phyloP scores from a whole-genome alignment of 805 yeast genomes.

The Lipomyces sp. region DNA sequence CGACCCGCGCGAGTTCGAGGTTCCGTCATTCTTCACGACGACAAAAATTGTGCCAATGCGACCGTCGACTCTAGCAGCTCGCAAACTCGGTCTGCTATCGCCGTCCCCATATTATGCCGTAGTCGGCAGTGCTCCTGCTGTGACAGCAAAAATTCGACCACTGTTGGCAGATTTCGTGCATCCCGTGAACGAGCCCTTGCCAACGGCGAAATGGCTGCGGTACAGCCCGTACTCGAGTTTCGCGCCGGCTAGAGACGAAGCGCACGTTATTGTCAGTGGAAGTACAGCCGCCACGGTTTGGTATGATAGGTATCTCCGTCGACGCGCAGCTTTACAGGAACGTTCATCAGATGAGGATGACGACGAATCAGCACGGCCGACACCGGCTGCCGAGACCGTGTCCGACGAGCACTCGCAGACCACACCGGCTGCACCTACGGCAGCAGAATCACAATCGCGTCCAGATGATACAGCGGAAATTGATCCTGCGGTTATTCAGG shows the following conservation, averaged over 20 bases:
- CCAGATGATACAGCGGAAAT: conserved; percentile 29
- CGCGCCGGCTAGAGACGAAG: conserved; percentile 70
- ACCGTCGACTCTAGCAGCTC: conserved; percentile 28
- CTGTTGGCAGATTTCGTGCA: conserved; percentile 39
- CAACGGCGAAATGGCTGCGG: conserved; percentile 69
- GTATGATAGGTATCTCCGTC: conserved; percentile 50
- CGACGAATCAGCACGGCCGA: neutral
- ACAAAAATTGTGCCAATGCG: conserved; percentile 66
- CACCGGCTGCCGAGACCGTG: conserved; percentile 6
- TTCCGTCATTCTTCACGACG: conserved; percentile 63
- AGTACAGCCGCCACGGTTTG: conserved; percentile 42
- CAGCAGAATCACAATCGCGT: conserved; percentile 33
- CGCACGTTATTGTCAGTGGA: conserved; percentile 58
- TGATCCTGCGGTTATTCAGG: conserved; percentile 28
- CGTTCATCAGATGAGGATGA: conserved; percentile 8
- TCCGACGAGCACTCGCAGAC: conserved; percentile 4
- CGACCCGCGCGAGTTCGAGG: conserved; percentile 71
- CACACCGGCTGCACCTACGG: conserved; percentile 7
- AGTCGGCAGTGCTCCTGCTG: conserved; percentile 25
- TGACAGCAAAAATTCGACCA: conserved; percentile 27
- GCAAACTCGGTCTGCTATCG: conserved; percentile 28
- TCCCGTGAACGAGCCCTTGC: conserved; percentile 53
- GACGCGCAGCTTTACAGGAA: conserved; percentile 7
- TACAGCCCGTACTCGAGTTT: conserved; percentile 58
- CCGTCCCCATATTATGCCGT: conserved; percentile 27